phyloP scores from a whole-genome alignment of 2,329 filamentous ascomycete genomes.

The Aspergillus oerlinghausenensis region DNA sequence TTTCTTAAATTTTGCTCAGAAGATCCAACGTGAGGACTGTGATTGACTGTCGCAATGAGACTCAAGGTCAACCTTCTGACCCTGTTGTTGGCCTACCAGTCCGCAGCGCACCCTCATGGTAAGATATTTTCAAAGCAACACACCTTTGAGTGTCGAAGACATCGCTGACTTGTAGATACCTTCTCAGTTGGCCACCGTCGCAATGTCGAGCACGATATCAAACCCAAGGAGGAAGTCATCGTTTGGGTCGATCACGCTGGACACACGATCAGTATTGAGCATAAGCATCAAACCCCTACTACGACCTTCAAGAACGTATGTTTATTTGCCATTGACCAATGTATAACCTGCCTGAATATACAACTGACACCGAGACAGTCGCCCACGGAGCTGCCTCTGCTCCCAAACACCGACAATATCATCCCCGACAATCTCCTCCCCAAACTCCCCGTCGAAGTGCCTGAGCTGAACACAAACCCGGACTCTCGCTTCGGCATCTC shows the following conservation, averaged over 20 bases:
- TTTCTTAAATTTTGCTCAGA: background rate
- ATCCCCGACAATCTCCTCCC: background rate
- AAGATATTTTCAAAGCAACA: slow-evolving; percentile 1
- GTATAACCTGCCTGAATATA: background rate
- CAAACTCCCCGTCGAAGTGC: background rate
- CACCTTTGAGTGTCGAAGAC: slow-evolving; percentile 14
- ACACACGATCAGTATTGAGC: slow-evolving; percentile 42
- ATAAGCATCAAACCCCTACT: slow-evolving; percentile 22
- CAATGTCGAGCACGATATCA: slow-evolving; percentile 30
- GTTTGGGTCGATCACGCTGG: slow-evolving; percentile 59
- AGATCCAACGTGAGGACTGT: background rate
- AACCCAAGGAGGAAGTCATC: slow-evolving; percentile 42
- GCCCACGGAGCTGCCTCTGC: background rate
- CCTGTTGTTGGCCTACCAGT: slow-evolving; percentile 15
- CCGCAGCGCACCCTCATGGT: slow-evolving; percentile 22
- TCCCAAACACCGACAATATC: background rate
- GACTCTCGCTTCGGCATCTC: slow-evolving; percentile 44
- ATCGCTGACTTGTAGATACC: slow-evolving; percentile 1
- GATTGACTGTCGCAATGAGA: slow-evolving; percentile 10
- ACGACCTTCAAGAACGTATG: slow-evolving; percentile 8
- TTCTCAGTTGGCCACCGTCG: background rate
- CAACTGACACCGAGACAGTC: background rate
- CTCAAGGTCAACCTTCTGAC: slow-evolving; percentile 16
- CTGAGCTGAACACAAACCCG: slow-evolving; percentile 1
- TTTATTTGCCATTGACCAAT: background rate